A percentile compares a stretch with the other conserved stretches of the same genome.
Evolutionary conservation across 2,329 filamentous ascomycete genomes (phyloP).

Genomic region (Diaporthe vaccinii): DNA sequence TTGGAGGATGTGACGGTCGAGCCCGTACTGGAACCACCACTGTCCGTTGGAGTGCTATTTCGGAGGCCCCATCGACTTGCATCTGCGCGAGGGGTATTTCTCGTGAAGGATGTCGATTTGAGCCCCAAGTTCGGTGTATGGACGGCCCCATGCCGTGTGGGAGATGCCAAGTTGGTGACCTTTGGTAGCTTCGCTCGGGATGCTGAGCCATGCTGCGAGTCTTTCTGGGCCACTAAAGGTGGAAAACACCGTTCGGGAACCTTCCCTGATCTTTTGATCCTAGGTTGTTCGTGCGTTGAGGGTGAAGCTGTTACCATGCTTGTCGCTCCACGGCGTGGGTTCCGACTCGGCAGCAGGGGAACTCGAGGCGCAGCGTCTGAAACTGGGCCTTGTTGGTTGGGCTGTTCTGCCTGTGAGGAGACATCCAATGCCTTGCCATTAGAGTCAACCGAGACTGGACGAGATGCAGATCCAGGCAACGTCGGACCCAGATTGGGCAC

Average conservation of each 20-base stretch:
- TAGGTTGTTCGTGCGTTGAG: not conserved
- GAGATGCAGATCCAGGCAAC: not conserved
- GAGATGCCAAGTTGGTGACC: no score
- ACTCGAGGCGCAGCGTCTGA: not conserved
- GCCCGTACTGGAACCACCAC: not conserved
- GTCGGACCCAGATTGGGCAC: not conserved
- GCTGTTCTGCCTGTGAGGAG: not conserved
- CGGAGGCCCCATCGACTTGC: not conserved
- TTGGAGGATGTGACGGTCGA: not conserved
- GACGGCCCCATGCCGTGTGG: not conserved
- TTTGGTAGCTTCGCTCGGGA: not conserved
- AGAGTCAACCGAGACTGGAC: not conserved
- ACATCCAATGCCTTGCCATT: not conserved
- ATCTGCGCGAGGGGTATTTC: not conserved
- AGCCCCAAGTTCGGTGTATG: no score
- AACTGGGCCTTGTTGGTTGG: not conserved
- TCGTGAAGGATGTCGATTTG: not conserved
- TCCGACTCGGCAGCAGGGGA: not conserved
- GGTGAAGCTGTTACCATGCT: not conserved
- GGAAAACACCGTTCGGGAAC: not conserved
- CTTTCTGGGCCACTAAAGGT: not conserved
- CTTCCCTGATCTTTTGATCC: not conserved
- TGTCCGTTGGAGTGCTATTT: not conserved
- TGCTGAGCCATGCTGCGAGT: not conserved
- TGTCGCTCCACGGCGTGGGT: not conserved